Conservation (phyloP, 371 early-diverging fungal genomes). For the Saksenaea oblongispora region DNA sequence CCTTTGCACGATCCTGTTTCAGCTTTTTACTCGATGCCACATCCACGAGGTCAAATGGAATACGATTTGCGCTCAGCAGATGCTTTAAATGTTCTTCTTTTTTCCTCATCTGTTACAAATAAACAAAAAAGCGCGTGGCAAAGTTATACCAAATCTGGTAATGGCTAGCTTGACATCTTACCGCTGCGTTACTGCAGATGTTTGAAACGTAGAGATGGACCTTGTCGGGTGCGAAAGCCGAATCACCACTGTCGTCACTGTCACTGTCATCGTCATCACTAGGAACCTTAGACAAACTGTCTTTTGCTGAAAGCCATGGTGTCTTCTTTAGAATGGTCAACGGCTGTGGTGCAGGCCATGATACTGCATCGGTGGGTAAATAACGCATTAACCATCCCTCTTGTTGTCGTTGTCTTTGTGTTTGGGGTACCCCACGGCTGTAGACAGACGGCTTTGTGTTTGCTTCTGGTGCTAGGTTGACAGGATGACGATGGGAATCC, state of each 20-base stretch:
- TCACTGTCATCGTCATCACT: constrained; percentile 1
- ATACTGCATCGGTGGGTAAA: constrained; percentile 46
- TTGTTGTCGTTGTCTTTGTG: not conserved
- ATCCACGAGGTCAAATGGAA: constrained; percentile 43
- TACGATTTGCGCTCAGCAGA: constrained; percentile 26
- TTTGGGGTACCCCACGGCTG: not conserved
- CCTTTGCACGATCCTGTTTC: constrained; percentile 32
- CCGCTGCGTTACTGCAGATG: constrained; percentile 40
- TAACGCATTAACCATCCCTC: constrained; percentile 24
- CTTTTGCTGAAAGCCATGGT: constrained; percentile 5
- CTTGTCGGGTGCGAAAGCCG: constrained; percentile 37
- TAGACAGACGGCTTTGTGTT: not conserved
- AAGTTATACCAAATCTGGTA: not conserved
- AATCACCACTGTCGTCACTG: constrained; percentile 14
- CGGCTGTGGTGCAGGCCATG: constrained; percentile 42
- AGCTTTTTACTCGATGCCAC: constrained; percentile 44
- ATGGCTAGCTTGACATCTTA: constrained; percentile 15
- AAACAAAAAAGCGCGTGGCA: not conserved
- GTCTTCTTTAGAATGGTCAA: constrained; percentile 20
- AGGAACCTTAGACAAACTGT: not conserved
- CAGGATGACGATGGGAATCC: constrained; percentile 37
- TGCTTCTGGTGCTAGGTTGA: constrained; percentile 10
- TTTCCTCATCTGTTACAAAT: constrained; percentile 32
- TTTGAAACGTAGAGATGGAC: constrained; percentile 48
- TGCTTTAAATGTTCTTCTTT: constrained; percentile 48